phyloP scores from a whole-genome alignment of 2,329 filamentous ascomycete species.

The Penicillium sclerotigenum region DNA sequence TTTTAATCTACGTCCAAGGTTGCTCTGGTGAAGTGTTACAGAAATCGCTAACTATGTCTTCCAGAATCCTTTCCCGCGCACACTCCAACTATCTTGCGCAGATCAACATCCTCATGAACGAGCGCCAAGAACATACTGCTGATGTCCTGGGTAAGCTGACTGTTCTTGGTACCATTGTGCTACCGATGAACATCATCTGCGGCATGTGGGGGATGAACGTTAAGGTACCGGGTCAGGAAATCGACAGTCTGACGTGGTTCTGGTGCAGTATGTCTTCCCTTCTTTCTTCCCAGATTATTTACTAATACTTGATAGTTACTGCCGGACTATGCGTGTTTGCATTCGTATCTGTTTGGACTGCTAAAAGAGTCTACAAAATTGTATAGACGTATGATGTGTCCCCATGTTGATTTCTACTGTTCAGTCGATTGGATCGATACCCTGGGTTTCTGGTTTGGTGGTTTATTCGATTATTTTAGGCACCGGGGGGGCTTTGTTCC shows the following conservation, averaged over 20 bases:
- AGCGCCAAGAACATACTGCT: slow-evolving; percentile 90
- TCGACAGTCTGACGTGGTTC: slow-evolving; percentile 76
- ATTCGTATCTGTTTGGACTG: slow-evolving; percentile 72
- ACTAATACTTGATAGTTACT: slow-evolving; percentile 51
- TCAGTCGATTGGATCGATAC: slow-evolving; percentile 6
- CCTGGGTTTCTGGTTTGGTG: slow-evolving; percentile 3
- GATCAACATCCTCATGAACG: slow-evolving; percentile 98
- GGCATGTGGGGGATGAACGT: slow-evolving; percentile 99
- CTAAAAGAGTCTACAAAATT: slow-evolving; percentile 79
- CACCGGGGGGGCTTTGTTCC: neutral
- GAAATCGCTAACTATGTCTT: slow-evolving; percentile 9
- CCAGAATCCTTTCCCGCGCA: slow-evolving; percentile 79
- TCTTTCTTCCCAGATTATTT: neutral
- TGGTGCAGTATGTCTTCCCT: slow-evolving; percentile 49
- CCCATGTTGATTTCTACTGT: neutral
- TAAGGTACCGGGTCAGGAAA: slow-evolving; percentile 86
- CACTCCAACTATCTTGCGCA: slow-evolving; percentile 98
- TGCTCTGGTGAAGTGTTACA: slow-evolving; percentile 4
- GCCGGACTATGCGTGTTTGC: slow-evolving; percentile 76
- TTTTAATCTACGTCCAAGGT: neutral
- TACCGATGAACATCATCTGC: slow-evolving; percentile 99
- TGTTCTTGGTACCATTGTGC: slow-evolving; percentile 90
- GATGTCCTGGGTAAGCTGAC: slow-evolving; percentile 94
- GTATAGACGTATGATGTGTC: slow-evolving; percentile 47
- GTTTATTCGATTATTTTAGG: neutral